Base-by-base conservation (phyloP, 2,329 filamentous ascomycete genomes). In the Botryosphaeria agaves region DNA sequence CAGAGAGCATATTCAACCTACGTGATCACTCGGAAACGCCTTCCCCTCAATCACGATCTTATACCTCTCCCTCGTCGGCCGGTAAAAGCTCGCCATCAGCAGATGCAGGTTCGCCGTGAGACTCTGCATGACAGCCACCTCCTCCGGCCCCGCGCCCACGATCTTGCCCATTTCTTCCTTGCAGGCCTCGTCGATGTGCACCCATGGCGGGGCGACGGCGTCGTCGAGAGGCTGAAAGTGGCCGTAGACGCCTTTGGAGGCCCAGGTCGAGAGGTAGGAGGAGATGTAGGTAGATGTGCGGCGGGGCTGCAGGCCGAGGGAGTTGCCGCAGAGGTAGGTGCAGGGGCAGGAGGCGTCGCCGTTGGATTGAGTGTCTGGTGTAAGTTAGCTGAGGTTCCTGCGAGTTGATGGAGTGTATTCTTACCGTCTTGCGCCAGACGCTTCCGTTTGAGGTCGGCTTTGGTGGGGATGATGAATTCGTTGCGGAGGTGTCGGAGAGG, bases 21-120 rank as follows among this genome's bases (percentile, higher is more conserved):
- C 74, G 52, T 82, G 76, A 46, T 93, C 84, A 50, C 78, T 85
- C 0, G 84, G 85, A 41, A 93, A 93, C 0, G 84, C 82, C 47
- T 84, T 84, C 53, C 79, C 81, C 52, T 93, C 83, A n/a, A 87
- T 64, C 31, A 91, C 77, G 38, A 92, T 77, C 57, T 87, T 89
- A 56, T 77, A 76, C 23, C 55, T 64, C 46, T 66, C 58, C 28
- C 58, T 53, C 0, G 64, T 76, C 0, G 82, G 82, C 31, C 59
- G 63, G 56, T 87, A 92, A 56, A 92, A 91, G 53, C 76, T 81
- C 5, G 78, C 75, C 74, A 92, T 73, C 44, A 89, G 59, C 11
- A 91, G 53, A 50, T 92, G 82, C 35, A 92, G 50, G 49, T 91
- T 91, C 14, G 66, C 71, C 2, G 81, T 92, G 44, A 93, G 55